Evolutionary conservation across 1,284 basidiomycete species (phyloP), one percentile per base, ranked within the genome.

Genomic region (Cutaneotrichosporon sp.): DNA sequence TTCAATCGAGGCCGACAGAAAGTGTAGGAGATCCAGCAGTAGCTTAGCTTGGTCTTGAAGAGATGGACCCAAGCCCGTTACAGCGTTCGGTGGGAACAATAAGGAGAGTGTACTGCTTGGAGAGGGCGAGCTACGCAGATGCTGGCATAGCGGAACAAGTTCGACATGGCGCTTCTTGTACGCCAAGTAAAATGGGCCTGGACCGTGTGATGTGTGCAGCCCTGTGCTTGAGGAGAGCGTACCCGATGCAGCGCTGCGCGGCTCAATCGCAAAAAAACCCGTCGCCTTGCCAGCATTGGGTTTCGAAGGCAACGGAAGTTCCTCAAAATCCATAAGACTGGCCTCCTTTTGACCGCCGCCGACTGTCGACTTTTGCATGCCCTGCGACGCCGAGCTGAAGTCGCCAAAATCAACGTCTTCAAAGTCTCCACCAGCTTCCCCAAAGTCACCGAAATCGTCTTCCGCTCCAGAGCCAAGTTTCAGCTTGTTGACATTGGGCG

Each of bases 321-420:
- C 65, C 51, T 72, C 75, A 54, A 78, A 74, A 50, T 76, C 74
- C 44, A 77, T 58, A 40, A 77, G 58, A 30, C 64, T 73, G 15
- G 64, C 59, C 47, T 69, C 69, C 22, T 54, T 43, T n/a, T n/a
- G n/a, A n/a, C n/a, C n/a, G n/a, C n/a, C n/a, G n/a, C n/a, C n/a
- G n/a, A n/a, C n/a, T n/a, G n/a, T n/a, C n/a, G 13, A 51, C 35
- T n/a, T 18, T 23, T 4, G 40, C 45, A 39, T 54, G 57, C 5
- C 68, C 34, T 72, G 50, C 4, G 44, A 35, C 17, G 36, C 38
- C 47, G 80, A 42, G 14, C 48, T 69, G 40, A 83, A 94, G 68
- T 94, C 91, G 1, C 91, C 92, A 77, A 97, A 97, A 36, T 93
- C 92, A 60, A 94, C 89, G 53, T 90, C 83, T 40, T 76, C 64